Conservation (phyloP, 352 stramenopile genomes). For the Albugo laibachii region DNA sequence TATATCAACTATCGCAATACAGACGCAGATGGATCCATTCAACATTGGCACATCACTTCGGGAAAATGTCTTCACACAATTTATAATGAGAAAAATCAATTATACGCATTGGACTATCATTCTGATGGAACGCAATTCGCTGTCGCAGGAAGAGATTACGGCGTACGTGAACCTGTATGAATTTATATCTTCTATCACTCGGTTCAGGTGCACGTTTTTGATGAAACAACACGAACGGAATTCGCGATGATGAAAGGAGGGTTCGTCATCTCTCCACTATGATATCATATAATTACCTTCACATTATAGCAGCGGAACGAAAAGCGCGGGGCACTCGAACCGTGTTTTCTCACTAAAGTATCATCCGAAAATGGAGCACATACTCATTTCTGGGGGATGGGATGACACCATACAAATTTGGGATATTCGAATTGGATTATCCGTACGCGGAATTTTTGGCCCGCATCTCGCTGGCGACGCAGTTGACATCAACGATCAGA, state of each 20-base stretch:
- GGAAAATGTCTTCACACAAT: constrained; percentile 85
- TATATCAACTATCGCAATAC: neutral
- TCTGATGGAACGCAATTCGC: constrained; percentile 71
- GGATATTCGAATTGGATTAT: constrained; percentile 71
- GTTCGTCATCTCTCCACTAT: constrained; percentile 4
- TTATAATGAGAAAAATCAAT: constrained; percentile 68
- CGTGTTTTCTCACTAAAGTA: constrained; percentile 86
- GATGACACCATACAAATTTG: constrained; percentile 89
- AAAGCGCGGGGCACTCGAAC: constrained; percentile 79
- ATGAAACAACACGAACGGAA: constrained; percentile 75
- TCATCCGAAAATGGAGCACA: constrained; percentile 54
- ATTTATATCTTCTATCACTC: neutral
- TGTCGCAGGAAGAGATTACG: constrained; percentile 73
- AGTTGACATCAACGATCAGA: constrained; percentile 46
- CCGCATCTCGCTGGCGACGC: constrained; percentile 74
- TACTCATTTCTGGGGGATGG: constrained; percentile 76
- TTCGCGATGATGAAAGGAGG: constrained; percentile 46
- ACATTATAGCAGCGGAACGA: constrained; percentile 19
- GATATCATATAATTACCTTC: neutral
- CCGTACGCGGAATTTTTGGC: constrained; percentile 78
- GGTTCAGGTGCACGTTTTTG: constrained; percentile 52
- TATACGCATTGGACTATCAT: constrained; percentile 82
- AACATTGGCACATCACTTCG: constrained; percentile 86
- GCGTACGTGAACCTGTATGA: constrained; percentile 13
- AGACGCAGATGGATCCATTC: constrained; percentile 76